Evolutionary conservation across 2,329 filamentous ascomycete genomes (phyloP).

Genomic region (Fusarium bactridioides): DNA sequence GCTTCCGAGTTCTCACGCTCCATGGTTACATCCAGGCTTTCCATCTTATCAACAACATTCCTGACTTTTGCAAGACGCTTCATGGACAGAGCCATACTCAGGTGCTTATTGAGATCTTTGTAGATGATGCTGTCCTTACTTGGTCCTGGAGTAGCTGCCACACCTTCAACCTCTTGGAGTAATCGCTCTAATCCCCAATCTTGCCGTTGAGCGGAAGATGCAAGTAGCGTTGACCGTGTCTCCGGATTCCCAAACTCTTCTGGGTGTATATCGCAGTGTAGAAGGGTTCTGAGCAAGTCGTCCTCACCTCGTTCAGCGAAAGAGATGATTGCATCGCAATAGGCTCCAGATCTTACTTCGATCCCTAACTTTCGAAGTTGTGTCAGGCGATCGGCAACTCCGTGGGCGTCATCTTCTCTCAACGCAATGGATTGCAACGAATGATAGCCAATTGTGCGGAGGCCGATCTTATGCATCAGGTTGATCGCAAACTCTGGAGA

Average conservation of each 20-base stretch:
- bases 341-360: constrained; percentile 67
- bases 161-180: constrained; percentile 52
- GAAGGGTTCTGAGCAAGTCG: constrained; percentile 54
- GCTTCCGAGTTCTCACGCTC: constrained; percentile 40
- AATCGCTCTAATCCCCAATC: constrained; percentile 54
- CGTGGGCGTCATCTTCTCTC: constrained; percentile 64
- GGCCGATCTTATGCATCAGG: constrained; percentile 73
- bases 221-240: constrained; percentile 51
- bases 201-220: constrained; percentile 40
- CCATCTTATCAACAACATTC: constrained; percentile 46
- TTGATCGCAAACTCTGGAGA: constrained; percentile 76
- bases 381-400: constrained; percentile 65
- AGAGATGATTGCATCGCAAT: constrained; percentile 69
- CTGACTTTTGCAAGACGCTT: constrained; percentile 35
- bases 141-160: not conserved
- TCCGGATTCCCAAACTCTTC: constrained; percentile 61
- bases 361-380: constrained; percentile 71
- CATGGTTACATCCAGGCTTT: constrained; percentile 41
- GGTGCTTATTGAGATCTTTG: constrained; percentile 37
- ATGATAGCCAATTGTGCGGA: constrained; percentile 76
- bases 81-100: constrained; percentile 14
- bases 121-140: constrained; percentile 30
- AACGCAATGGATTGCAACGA: constrained; percentile 80
- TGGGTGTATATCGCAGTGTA: constrained; percentile 62
- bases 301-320: constrained; percentile 68